Percentiles rank a stretch among this genome's conserved stretches.
Conservation (phyloP, 148 eudicot species). For the Polygonum aviculare region DNA sequence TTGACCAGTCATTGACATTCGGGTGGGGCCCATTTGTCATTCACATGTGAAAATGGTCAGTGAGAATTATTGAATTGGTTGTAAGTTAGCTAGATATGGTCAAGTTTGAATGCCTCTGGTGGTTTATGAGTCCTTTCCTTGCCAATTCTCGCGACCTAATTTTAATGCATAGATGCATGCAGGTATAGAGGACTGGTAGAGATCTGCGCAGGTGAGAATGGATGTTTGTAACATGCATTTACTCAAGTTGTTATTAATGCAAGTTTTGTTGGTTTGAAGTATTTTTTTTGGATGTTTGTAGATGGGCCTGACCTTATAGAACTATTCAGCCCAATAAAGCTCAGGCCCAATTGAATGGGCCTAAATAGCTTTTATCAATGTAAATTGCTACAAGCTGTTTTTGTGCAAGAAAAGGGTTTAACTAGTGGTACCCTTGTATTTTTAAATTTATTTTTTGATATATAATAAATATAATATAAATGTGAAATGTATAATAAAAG, state of each 20-base stretch:
- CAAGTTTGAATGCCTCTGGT: background rate
- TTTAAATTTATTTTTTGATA: no score
- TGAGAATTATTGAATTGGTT: background rate
- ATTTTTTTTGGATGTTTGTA: background rate
- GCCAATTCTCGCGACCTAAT: slow-evolving; percentile 1
- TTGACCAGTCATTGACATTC: background rate
- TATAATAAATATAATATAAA: no score
- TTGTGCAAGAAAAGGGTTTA: no score
- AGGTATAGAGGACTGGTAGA: background rate
- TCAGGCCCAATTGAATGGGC: background rate
- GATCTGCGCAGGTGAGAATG: background rate
- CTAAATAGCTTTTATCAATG: background rate
- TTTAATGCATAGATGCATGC: background rate
- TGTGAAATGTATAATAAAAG: no score
- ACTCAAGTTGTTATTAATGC: background rate
- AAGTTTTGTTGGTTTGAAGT: background rate
- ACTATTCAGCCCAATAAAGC: background rate
- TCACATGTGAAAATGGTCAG: background rate
- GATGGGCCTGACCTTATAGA: background rate
- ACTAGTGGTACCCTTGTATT: no score
- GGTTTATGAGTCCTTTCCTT: background rate
- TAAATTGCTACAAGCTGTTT: no score
- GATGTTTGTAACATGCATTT: background rate
- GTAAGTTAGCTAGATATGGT: background rate
- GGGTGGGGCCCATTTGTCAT: background rate